phyloP scores from a whole-genome alignment of 1,139 yeast species.

The Saccharomyces uvarum region DNA sequence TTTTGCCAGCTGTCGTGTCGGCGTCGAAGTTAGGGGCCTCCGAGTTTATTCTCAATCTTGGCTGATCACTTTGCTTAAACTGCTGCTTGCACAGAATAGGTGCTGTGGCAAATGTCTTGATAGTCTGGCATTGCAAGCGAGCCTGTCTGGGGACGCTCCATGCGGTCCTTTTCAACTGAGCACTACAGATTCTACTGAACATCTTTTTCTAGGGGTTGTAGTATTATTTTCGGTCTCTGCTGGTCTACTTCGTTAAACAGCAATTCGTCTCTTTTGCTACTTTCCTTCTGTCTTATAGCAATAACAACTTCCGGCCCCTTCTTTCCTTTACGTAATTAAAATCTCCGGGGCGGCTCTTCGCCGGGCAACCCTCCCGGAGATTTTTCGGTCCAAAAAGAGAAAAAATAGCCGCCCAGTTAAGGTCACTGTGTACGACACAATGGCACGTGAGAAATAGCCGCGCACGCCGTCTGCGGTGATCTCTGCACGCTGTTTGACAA shows the following conservation, averaged over 20 bases:
- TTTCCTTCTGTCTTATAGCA: too few species aligned
- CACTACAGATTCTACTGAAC: background rate
- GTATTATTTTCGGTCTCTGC: background rate
- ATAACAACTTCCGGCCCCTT: background rate
- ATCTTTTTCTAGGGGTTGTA: background rate
- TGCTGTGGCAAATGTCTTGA: conserved; percentile 15
- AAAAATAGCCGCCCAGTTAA: background rate
- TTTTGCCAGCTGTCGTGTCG: conserved; percentile 66
- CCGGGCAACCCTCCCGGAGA: background rate
- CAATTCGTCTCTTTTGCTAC: background rate
- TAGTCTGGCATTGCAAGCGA: conserved; percentile 7
- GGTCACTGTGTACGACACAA: background rate
- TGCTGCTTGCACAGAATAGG: conserved; percentile 35
- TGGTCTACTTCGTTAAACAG: too few species aligned
- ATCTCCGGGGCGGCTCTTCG: background rate
- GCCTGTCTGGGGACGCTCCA: background rate
- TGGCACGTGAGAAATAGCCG: background rate
- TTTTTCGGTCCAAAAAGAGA: background rate
- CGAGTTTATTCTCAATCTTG: conserved; percentile 59
- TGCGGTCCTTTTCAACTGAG: background rate
- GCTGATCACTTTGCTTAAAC: conserved; percentile 55
- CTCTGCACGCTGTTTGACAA: background rate
- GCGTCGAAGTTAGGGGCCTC: conserved; percentile 80
- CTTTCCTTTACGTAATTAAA: background rate
- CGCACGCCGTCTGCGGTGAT: background rate